Evolutionary conservation across 768 basidiomycete species (phyloP).

Genomic region (Cyclocybe aegerita): DNA sequence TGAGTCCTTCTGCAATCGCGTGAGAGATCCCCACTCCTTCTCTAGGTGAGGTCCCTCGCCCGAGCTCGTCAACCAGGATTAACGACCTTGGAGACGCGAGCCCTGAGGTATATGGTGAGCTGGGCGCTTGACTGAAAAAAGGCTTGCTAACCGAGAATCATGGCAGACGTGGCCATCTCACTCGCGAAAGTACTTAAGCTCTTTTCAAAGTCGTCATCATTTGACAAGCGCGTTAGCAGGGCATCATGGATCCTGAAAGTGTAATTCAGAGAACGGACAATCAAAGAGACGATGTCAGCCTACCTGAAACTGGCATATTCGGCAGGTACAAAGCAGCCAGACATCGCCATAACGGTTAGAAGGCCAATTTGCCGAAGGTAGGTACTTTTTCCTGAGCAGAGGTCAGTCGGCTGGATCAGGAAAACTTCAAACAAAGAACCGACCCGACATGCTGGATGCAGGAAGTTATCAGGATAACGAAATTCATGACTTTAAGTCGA

Average conservation of each 20-base stretch:
- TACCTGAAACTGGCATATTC: constrained; percentile 90
- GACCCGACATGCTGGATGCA: constrained; percentile 44
- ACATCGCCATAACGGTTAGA: constrained; percentile 83
- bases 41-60: constrained; percentile 83
- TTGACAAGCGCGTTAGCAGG: constrained; percentile 84
- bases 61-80: constrained; percentile 91
- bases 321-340: constrained; percentile 90
- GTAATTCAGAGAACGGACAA: neutral
- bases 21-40: constrained; percentile 84
- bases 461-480: neutral
- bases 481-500: constrained; percentile 4
- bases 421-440: neutral
- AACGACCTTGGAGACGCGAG: constrained; percentile 69
- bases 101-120: constrained; percentile 36
- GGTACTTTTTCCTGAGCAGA: constrained; percentile 77
- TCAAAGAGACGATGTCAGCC: neutral
- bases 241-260: constrained; percentile 70
- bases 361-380: constrained; percentile 88
- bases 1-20: constrained; percentile 78
- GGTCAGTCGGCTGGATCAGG: neutral
- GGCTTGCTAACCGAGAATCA: constrained; percentile 70
- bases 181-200: constrained; percentile 92
- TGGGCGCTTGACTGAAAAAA: neutral
- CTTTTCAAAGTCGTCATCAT: constrained; percentile 91
- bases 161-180: constrained; percentile 91